phyloP scores from a whole-genome alignment of 2,329 filamentous ascomycete species.

The Scytalidium sp. region DNA sequence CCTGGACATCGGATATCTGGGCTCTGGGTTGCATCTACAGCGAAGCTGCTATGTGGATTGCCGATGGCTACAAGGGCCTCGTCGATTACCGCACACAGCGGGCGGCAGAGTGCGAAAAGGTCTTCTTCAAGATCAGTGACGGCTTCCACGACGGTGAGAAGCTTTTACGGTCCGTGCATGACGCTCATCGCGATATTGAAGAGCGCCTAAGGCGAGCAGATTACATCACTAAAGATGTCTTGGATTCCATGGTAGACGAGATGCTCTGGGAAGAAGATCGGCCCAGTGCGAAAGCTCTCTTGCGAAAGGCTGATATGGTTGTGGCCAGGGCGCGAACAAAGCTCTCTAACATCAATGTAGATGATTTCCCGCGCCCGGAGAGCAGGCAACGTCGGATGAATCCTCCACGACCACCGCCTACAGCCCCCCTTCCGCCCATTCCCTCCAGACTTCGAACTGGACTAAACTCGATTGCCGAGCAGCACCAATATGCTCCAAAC shows the following conservation, averaged over 20 bases:
- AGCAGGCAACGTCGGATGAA: constrained; percentile 11
- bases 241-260: constrained; percentile 20
- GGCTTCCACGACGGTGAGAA: constrained; percentile 29
- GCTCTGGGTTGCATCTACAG: constrained; percentile 31
- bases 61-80: constrained; percentile 21
- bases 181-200: constrained; percentile 20
- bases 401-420: constrained; percentile 10
- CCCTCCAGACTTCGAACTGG: constrained; percentile 5
- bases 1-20: constrained; percentile 27
- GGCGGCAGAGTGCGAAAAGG: constrained; percentile 11
- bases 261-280: constrained; percentile 22
- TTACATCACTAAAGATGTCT: constrained; percentile 20
- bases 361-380: constrained; percentile 5
- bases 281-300: constrained; percentile 16
- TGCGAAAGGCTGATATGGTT: constrained; percentile 16
- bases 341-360: constrained; percentile 7
- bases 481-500: constrained; percentile 6
- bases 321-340: constrained; percentile 14
- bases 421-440: constrained; percentile 14
- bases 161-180: constrained; percentile 20
- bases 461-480: constrained; percentile 15
- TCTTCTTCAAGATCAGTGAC: constrained; percentile 12
- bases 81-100: constrained; percentile 20
- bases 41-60: constrained; percentile 25
- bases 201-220: constrained; percentile 20